Conservation (phyloP, 2,329 filamentous ascomycete genomes). For the Fusarium papillatum region DNA sequence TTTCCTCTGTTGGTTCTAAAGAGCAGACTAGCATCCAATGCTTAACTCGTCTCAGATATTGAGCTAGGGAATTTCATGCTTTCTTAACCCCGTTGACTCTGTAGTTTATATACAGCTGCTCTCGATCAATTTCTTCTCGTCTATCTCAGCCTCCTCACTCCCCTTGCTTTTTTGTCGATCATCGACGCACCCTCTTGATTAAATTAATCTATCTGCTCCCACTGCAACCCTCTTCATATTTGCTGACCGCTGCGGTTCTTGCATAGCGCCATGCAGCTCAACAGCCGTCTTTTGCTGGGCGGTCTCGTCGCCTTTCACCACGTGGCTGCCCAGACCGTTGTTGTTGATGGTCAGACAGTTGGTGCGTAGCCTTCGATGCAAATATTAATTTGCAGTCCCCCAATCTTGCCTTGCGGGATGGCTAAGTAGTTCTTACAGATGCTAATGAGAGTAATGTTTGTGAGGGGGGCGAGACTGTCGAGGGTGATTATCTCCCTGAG, state of each 20-base stretch:
- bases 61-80: not conserved
- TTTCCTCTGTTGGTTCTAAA: not conserved
- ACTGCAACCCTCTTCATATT: not conserved
- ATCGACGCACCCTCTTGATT: not conserved
- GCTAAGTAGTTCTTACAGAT: constrained; percentile 9
- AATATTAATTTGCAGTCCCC: not conserved
- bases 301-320: constrained; percentile 20
- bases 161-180: not conserved
- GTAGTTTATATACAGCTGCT: not conserved
- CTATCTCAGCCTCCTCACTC: not conserved
- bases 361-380: constrained; percentile 9
- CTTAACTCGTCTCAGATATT: not conserved
- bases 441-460: constrained; percentile 16
- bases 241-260: not conserved
- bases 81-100: not conserved
- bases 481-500: constrained; percentile 30
- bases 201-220: not conserved
- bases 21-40: not conserved
- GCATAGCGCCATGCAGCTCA: constrained; percentile 26
- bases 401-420: not conserved
- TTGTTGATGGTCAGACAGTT: constrained; percentile 26
- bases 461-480: constrained; percentile 19
- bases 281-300: constrained; percentile 8
- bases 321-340: constrained; percentile 24
- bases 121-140: not conserved